Percentiles rank a stretch among this genome's conserved stretches.
Conservation (phyloP, 2,329 filamentous ascomycete genomes). For the Colletotrichum acutatum region DNA sequence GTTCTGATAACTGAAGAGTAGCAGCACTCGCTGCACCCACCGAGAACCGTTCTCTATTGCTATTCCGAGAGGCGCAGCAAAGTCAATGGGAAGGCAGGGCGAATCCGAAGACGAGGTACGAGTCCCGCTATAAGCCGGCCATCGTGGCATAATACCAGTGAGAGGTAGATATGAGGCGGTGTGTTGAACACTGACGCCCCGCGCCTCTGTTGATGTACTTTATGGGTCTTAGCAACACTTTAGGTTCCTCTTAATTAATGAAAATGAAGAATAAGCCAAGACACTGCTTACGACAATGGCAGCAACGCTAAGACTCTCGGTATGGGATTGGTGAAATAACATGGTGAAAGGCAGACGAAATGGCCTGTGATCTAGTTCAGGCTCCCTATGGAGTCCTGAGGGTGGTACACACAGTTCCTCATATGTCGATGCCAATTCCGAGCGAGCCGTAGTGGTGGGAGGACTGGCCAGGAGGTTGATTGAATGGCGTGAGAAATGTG, state of each 20-base stretch:
- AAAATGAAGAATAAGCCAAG: background rate
- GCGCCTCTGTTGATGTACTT: background rate
- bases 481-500: background rate
- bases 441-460: constrained; percentile 21
- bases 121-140: background rate
- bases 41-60: background rate
- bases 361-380: constrained; percentile 13
- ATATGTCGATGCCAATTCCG: constrained; percentile 4
- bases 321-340: background rate
- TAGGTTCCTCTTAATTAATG: background rate
- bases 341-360: background rate
- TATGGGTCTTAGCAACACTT: background rate
- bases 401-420: background rate
- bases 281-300: background rate
- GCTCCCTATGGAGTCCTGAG: constrained; percentile 2
- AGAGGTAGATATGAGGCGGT: background rate
- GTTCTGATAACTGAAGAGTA: background rate
- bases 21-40: background rate
- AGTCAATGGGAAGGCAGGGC: background rate
- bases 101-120: constrained; percentile 16
- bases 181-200: background rate
- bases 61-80: background rate
- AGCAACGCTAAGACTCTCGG: background rate
- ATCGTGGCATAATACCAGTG: background rate
- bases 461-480: background rate